phyloP scores from a whole-genome alignment of 2,329 filamentous ascomycete genomes.

The Pseudocercospora musae region DNA sequence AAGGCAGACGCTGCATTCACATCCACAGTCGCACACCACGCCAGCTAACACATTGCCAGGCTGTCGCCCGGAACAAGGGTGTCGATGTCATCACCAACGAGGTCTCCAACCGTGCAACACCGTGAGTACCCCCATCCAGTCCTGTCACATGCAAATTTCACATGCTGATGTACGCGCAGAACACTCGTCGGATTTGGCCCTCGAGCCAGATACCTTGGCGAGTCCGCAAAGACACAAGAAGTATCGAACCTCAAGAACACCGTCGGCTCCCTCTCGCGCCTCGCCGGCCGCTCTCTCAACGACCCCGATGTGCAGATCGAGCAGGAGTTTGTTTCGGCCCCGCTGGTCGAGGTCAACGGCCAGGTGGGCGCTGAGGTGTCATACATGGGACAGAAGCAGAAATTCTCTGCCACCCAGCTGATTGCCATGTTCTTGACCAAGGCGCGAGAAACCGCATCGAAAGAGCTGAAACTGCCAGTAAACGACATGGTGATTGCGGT shows the following conservation, averaged over 20 bases:
- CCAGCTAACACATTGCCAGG: constrained; percentile 38
- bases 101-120: constrained; percentile 95
- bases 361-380: constrained; percentile 91
- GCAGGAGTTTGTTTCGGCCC: constrained; percentile 83
- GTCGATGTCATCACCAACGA: constrained; percentile 99
- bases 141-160: constrained; percentile 21
- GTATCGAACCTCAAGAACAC: constrained; percentile 99
- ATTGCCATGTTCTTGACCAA: constrained; percentile 94
- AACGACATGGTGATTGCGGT: constrained; percentile 92
- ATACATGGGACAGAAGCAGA: constrained; percentile 92
- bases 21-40: neutral
- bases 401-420: constrained; percentile 91
- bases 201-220: constrained; percentile 90
- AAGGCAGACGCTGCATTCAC: constrained; percentile 8
- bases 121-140: constrained; percentile 62
- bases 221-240: constrained; percentile 96
- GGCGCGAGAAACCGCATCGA: constrained; percentile 81
- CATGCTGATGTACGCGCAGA: constrained; percentile 46
- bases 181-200: constrained; percentile 93
- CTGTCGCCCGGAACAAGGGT: constrained; percentile 95
- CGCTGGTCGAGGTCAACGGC: constrained; percentile 84
- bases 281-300: constrained; percentile 78
- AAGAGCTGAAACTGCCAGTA: constrained; percentile 86
- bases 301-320: constrained; percentile 93
- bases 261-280: constrained; percentile 84